These are phyloP conservation scores for Zygosaccharomyces gambellarensis DNA, from an alignment of 805 yeast genomes.

Conservation along the genomic window DNA sequence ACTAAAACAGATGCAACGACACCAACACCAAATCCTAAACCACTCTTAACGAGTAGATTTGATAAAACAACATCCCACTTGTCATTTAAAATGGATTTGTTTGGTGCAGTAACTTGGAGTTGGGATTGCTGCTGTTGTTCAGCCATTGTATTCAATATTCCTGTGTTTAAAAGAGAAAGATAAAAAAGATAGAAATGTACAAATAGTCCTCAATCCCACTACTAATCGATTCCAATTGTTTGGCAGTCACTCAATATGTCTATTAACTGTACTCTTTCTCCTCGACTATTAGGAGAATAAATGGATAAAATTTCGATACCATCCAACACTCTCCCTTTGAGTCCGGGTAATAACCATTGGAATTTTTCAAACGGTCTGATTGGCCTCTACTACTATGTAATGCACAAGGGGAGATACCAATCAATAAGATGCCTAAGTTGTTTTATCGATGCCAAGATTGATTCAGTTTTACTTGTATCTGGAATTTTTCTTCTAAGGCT, in stretches of 20 bases:
- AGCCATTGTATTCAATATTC: background rate
- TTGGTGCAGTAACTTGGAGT: constrained; percentile 9
- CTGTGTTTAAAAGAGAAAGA: background rate
- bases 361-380: constrained; percentile 5
- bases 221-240: background rate
- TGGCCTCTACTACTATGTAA: constrained; percentile 1
- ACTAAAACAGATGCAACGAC: constrained; percentile 84
- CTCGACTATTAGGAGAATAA: background rate
- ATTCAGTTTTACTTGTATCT: no score
- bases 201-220: background rate
- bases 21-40: constrained; percentile 95
- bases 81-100: constrained; percentile 57
- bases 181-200: background rate
- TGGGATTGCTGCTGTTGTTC: constrained; percentile 5
- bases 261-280: background rate
- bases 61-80: constrained; percentile 96
- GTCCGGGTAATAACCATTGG: constrained; percentile 1
- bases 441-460: no score
- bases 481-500: no score
- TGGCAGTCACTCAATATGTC: background rate
- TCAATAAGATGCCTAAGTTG: background rate
- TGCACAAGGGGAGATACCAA: background rate
- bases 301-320: background rate
- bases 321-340: no score
- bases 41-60: constrained; percentile 89